Evolutionary conservation across 345 rosid genomes (phyloP).

Genomic region (Moringa oleifera): DNA sequence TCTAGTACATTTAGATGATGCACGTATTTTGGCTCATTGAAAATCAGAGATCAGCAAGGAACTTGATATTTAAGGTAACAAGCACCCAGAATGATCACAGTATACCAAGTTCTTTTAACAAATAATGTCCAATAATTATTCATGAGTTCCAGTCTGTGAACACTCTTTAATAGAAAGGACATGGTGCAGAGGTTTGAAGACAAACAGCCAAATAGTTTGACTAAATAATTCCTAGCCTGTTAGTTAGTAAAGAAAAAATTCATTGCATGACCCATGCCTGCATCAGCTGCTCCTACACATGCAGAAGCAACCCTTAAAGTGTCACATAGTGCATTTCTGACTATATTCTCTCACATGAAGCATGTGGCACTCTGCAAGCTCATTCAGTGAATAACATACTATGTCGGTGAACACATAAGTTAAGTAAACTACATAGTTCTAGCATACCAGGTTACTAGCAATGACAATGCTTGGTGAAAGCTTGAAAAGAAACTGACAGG

Average conservation of each 20-base stretch:
- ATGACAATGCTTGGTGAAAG: constrained; percentile 55
- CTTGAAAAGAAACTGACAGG: constrained; percentile 65
- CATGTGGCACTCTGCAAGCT: neutral
- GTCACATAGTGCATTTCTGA: neutral
- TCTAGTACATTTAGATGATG: neutral
- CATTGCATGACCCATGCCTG: neutral
- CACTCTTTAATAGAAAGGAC: neutral
- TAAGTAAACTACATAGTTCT: neutral
- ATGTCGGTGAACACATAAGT: no score
- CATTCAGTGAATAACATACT: no score
- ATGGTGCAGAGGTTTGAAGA: neutral
- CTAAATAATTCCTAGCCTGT: constrained; percentile 2
- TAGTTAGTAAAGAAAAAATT: neutral
- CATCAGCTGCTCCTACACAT: neutral
- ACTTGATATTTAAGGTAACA: neutral
- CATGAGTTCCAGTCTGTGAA: neutral
- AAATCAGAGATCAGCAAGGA: neutral
- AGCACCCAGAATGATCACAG: neutral
- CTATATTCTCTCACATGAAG: neutral
- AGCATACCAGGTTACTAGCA: constrained; percentile 69
- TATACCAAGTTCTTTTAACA: neutral
- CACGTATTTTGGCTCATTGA: constrained; percentile 5
- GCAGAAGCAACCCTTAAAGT: neutral
- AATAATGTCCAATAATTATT: neutral
- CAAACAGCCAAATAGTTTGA: neutral